Evolutionary conservation across 441 rosid species (phyloP), one percentile per base, ranked within the genome.

Genomic region (Arabidopsis lyrata): DNA sequence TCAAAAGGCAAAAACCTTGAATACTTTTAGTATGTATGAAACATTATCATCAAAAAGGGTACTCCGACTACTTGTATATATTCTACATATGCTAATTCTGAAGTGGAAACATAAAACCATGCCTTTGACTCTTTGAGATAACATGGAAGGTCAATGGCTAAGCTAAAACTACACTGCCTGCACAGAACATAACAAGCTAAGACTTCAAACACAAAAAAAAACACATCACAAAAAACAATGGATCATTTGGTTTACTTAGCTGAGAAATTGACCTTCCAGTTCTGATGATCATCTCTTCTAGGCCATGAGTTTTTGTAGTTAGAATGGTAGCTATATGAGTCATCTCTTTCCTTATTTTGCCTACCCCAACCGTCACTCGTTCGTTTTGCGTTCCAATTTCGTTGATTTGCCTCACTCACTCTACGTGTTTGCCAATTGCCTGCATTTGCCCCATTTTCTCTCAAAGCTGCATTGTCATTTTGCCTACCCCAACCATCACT

Each of bases 201-300:
- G 24, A 31, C 60, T 8, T 7, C 42, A 9, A 47, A 48, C 31
- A 35, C 56, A 74, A 27, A 58, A 22, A 41, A 22, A 31, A 29
- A 29, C 12, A 55, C 31, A 64, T 56, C 24, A 32, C 38, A 20
- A 29, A 24, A 68, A 53, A 13, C 22, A 15, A n/a, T 8, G 44
- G 68, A 77, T 45, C 50, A 53, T 6, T 50, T 38, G 12, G 32
- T 54, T 81, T 76, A 75, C 74, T 78, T 77, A 56, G 41, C 65
- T 55, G 49, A 84, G 63, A 81, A 84, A 71, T 76, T 77, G 52
- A 75, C 84, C 78, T 82, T 85, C 80, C 78, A 83, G 79, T 75
- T 80, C 35, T 56, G 82, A 59, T 71, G 57, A 78, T 75, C 72
- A 35, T 72, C 80, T 66, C 72, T 81, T 15, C 49, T 72, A 73